Percentiles rank a stretch among this genome's conserved stretches.
phyloP scores from a whole-genome alignment of 2,329 filamentous ascomycete genomes.

The Exophiala sp. region DNA sequence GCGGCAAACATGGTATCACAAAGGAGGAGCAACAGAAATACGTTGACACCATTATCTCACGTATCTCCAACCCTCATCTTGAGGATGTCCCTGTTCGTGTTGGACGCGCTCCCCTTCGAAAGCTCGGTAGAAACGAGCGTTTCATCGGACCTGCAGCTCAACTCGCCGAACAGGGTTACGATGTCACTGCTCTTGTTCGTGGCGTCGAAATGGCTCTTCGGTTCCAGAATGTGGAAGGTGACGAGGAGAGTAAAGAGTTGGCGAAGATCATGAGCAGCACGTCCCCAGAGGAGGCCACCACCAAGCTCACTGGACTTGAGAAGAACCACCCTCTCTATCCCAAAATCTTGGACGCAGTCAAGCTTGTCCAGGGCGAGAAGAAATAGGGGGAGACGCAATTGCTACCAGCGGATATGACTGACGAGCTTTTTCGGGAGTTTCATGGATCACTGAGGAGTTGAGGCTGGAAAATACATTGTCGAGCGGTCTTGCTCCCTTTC shows the following conservation, averaged over 20 bases:
- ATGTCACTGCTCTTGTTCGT: conserved; percentile 69
- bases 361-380: conserved; percentile 67
- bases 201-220: conserved; percentile 88
- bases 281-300: conserved; percentile 69
- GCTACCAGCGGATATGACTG: not conserved
- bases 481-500: not conserved
- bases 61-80: conserved; percentile 76
- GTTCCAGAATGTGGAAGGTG: conserved; percentile 90
- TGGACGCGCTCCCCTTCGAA: conserved; percentile 87
- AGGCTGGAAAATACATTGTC: not conserved
- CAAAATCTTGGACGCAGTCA: conserved; percentile 71
- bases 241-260: conserved; percentile 83
- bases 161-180: conserved; percentile 75
- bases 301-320: conserved; percentile 77
- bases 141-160: conserved; percentile 90
- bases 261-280: conserved; percentile 78
- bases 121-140: conserved; percentile 90
- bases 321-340: conserved; percentile 72
- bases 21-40: conserved; percentile 76
- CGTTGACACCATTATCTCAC: conserved; percentile 84
- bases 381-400: conserved; percentile 30
- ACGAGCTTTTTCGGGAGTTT: not conserved
- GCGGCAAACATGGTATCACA: conserved; percentile 78
- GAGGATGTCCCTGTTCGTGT: conserved; percentile 94
- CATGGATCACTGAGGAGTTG: not conserved